These are phyloP conservation scores for Eucalyptus polybractea DNA, from an alignment of 345 rosid genomes.

Conservation along the genomic window DNA sequence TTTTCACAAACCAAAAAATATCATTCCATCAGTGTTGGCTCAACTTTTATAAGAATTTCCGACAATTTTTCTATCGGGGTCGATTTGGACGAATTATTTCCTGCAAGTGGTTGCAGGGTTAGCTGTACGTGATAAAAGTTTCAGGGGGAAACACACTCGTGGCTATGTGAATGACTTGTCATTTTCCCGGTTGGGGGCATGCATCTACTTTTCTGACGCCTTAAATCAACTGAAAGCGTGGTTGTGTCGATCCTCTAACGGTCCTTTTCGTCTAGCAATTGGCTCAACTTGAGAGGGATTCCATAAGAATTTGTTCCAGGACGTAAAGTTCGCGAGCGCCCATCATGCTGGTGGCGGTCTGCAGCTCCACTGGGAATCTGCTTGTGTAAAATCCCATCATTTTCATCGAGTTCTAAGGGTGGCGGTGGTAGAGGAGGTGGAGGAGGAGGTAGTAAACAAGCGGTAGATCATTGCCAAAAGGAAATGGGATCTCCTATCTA, in stretches of 20 bases:
- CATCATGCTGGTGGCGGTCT: background rate
- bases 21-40: background rate
- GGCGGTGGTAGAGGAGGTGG: background rate
- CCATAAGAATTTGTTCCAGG: background rate
- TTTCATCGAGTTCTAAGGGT: background rate
- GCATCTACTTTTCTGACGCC: background rate
- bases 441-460: background rate
- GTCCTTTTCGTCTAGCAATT: background rate
- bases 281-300: background rate
- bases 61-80: background rate
- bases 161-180: background rate
- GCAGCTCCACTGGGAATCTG: background rate
- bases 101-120: background rate
- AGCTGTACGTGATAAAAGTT: background rate
- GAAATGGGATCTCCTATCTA: background rate
- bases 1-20: background rate
- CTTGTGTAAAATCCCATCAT: background rate
- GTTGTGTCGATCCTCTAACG: background rate
- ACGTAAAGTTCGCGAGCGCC: background rate
- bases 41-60: background rate
- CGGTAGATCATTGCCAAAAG: background rate
- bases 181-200: background rate
- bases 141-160: background rate
- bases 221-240: background rate
- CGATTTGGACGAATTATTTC: background rate